phyloP scores from a whole-genome alignment of 352 stramenopile species.

The Elongisporangium prolatum region DNA sequence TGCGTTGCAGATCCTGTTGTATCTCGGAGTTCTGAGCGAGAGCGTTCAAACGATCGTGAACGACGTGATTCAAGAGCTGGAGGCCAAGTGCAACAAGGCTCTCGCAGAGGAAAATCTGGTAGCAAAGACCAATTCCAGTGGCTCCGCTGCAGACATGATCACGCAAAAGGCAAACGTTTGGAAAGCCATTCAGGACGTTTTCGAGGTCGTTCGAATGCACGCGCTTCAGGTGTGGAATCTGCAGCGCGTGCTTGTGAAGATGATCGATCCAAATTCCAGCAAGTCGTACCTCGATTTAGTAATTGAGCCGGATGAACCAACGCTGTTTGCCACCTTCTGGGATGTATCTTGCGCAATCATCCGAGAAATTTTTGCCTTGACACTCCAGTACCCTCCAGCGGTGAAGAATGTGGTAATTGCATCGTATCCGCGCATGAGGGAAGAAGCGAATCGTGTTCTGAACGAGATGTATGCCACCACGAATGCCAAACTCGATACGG shows the following conservation, averaged over 20 bases:
- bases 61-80: conserved; percentile 78
- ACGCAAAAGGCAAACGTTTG: conserved; percentile 70
- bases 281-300: conserved; percentile 70
- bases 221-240: conserved; percentile 85
- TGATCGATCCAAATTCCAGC: conserved; percentile 38
- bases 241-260: conserved; percentile 81
- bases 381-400: conserved; percentile 45
- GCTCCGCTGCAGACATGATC: conserved; percentile 12
- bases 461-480: conserved; percentile 56
- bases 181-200: conserved; percentile 77
- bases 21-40: conserved; percentile 52
- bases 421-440: conserved; percentile 74
- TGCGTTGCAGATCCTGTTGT: conserved; percentile 77
- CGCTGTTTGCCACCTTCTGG: conserved; percentile 82
- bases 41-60: conserved; percentile 75
- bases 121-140: conserved; percentile 9
- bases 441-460: conserved; percentile 63
- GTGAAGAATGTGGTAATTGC: conserved; percentile 72
- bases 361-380: conserved; percentile 60
- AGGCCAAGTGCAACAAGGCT: conserved; percentile 48
- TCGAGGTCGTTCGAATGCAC: conserved; percentile 60
- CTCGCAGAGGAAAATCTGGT: conserved; percentile 68
- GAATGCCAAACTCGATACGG: conserved; percentile 5
- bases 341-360: conserved; percentile 79
- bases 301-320: conserved; percentile 66